Evolutionary conservation across 2,329 filamentous ascomycete genomes (phyloP).

Genomic region (Verticillium longisporum): DNA sequence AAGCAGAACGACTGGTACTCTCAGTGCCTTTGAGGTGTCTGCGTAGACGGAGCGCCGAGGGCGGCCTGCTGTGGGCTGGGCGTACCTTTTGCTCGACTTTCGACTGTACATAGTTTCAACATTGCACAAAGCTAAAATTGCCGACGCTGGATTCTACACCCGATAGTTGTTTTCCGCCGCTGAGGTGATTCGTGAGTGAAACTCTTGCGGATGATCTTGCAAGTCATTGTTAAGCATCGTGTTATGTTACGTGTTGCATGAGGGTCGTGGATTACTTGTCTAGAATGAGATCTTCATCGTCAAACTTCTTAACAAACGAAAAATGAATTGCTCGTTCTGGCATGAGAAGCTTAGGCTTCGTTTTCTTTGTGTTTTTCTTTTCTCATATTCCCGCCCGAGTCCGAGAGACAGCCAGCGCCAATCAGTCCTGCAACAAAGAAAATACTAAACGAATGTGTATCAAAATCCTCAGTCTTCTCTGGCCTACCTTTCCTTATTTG

Average conservation of each 20-base stretch:
- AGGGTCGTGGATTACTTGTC: no score
- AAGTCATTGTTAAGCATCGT: no score
- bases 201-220: no score
- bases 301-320: neutral
- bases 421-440: neutral
- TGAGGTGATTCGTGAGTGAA: neutral
- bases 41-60: neutral
- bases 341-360: neutral
- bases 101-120: neutral
- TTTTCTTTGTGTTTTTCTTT: neutral
- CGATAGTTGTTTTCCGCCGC: neutral
- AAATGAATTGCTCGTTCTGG: neutral
- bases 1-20: slow-evolving; percentile 12
- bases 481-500: neutral
- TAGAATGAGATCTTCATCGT: neutral
- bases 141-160: neutral
- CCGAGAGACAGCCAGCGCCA: neutral
- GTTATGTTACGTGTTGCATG: neutral
- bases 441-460: neutral
- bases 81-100: neutral
- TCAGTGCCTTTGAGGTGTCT: slow-evolving; percentile 7
- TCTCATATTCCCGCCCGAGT: neutral
- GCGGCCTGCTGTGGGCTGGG: neutral
- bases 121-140: neutral
- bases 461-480: neutral